These are phyloP conservation scores for Acanthamoeba sp. DNA, from an alignment of 208 protist species.

Conservation along the genomic window DNA sequence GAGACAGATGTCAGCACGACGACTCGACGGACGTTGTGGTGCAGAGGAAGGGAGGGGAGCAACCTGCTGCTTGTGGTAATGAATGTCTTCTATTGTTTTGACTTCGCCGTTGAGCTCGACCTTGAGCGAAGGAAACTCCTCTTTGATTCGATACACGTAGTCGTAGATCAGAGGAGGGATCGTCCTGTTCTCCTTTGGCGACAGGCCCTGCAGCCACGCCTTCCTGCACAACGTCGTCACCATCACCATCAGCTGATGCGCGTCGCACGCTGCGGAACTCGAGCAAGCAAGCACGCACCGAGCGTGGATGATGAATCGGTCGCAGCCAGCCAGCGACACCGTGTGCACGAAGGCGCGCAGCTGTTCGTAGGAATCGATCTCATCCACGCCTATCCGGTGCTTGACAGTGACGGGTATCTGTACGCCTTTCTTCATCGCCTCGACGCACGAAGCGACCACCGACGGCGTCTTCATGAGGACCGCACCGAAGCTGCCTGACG, in stretches of 20 bases:
- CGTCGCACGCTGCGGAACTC: not conserved
- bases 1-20: not conserved
- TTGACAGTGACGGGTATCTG: slow-evolving; percentile 32
- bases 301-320: slow-evolving; percentile 49
- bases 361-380: slow-evolving; percentile 52
- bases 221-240: not conserved
- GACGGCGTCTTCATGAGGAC: slow-evolving; percentile 39
- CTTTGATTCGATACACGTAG: slow-evolving; percentile 39
- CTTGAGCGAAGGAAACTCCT: slow-evolving; percentile 24
- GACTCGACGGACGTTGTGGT: not conserved
- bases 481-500: slow-evolving; percentile 24
- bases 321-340: slow-evolving; percentile 10
- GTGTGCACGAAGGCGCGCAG: slow-evolving; percentile 37
- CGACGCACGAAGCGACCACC: slow-evolving; percentile 31
- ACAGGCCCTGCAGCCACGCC: slow-evolving; percentile 25
- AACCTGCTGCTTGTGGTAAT: not conserved
- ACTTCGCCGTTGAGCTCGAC: slow-evolving; percentile 64
- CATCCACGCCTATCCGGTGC: slow-evolving; percentile 63
- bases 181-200: slow-evolving; percentile 45
- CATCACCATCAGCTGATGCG: not conserved
- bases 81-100: slow-evolving; percentile 16
- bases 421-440: slow-evolving; percentile 34
- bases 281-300: not conserved
- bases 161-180: slow-evolving; percentile 39
- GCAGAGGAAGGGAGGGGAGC: not conserved